These are phyloP conservation scores for Ophiostoma himal-ulmi DNA, from an alignment of 2,329 filamentous ascomycete genomes.

Conservation along the genomic window DNA sequence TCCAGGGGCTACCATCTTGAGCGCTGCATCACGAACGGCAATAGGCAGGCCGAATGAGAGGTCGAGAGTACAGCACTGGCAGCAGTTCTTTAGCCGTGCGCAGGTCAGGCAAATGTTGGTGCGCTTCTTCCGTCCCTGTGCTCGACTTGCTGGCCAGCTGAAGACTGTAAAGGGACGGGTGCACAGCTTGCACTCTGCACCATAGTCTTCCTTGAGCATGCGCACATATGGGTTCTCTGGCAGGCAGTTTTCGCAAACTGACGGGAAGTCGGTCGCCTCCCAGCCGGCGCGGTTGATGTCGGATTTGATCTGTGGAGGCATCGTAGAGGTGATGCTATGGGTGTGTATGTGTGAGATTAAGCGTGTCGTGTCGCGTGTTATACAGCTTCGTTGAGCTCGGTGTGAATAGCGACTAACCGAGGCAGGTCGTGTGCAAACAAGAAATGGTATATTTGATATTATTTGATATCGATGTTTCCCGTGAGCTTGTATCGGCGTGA, in stretches of 20 bases:
- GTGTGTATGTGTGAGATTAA: neutral
- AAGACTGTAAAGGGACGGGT: constrained; percentile 95
- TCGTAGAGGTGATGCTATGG: neutral
- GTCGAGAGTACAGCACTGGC: constrained; percentile 98
- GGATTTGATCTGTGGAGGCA: constrained; percentile 87
- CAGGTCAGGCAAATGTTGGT: constrained; percentile 96
- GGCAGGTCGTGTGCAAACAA: neutral
- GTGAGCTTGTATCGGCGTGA: neutral
- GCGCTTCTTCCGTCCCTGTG: constrained; percentile 77
- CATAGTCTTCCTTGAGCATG: constrained; percentile 97
- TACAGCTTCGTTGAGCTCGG: neutral
- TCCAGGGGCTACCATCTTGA: constrained; percentile 96
- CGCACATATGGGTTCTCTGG: constrained; percentile 97
- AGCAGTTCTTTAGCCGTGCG: constrained; percentile 96
- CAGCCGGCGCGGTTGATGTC: constrained; percentile 92
- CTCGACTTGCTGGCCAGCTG: constrained; percentile 87
- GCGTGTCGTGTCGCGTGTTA: neutral
- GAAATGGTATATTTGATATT: neutral
- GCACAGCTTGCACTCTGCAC: constrained; percentile 80
- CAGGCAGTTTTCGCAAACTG: constrained; percentile 85
- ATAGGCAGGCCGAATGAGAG: constrained; percentile 92
- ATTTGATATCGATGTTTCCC: neutral
- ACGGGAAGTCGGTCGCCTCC: constrained; percentile 89
- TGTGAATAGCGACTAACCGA: neutral
- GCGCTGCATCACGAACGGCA: constrained; percentile 85